Evolutionary conservation across 2,329 filamentous ascomycete genomes (phyloP).

Genomic region (Sclerotinia nivalis): DNA sequence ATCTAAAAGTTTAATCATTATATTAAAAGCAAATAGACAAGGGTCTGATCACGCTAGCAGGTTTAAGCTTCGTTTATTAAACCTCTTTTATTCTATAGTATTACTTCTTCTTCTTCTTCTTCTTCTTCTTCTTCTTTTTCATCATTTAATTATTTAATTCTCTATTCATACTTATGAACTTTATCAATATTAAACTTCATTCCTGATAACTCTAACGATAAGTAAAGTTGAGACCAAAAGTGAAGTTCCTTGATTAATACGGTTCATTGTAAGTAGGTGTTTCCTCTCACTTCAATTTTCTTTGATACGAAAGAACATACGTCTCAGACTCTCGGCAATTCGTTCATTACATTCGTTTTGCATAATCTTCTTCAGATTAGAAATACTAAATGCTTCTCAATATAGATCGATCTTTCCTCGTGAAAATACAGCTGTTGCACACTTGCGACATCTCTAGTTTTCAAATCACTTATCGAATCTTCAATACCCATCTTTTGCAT

Average conservation of each 20-base stretch:
- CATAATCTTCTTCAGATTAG: conserved; percentile 2
- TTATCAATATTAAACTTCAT: neutral
- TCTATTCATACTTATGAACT: neutral
- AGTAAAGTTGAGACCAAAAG: neutral
- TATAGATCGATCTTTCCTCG: conserved; percentile 6
- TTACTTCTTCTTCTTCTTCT: too few species aligned
- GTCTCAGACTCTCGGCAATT: conserved; percentile 7
- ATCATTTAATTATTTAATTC: neutral
- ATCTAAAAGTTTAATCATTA: neutral
- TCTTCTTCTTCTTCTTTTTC: neutral
- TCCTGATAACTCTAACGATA: neutral
- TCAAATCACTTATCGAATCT: neutral
- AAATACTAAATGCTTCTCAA: conserved; percentile 2
- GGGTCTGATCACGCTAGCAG: conserved; percentile 5
- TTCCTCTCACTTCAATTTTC: neutral
- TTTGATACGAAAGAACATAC: neutral
- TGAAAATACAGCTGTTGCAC: neutral
- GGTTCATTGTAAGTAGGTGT: neutral
- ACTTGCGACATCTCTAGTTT: neutral
- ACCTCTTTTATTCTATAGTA: neutral
- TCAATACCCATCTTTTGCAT: neutral
- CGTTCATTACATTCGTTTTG: neutral
- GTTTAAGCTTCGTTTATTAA: conserved; percentile 14
- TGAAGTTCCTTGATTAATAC: neutral
- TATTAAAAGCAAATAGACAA: neutral